Base-by-base conservation (phyloP, 192 early-diverging fungal genomes). In the Backusella tarrabulga region DNA sequence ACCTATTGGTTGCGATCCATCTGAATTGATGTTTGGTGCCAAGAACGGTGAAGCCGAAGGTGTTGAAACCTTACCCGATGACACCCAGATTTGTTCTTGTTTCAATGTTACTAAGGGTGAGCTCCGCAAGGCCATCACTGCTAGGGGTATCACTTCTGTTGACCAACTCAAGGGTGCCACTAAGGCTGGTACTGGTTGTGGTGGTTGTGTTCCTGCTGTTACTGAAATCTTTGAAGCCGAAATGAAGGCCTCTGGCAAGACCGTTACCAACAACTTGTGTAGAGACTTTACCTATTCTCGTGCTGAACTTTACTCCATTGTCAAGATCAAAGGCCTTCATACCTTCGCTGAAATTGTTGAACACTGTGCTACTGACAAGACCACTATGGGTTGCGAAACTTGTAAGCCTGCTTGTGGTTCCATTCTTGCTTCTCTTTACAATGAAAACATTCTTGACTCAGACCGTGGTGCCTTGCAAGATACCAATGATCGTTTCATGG, bases 41-140 rank as follows among this genome's bases (percentile, higher is more conserved):
- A 46, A 73, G 44, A 74, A 76, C 6, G 74, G 74, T 17, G 77
- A 85, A 71, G 83, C 66, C 6, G 80, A 81, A 63, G 87, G 83
- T 15, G 85, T 76, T n/a, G 74, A 80, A 11, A 87, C 91, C 35
- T 72, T 93, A n/a, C 85, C 87, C 40, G 90, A 93, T 60, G 91
- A 92, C 23, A 83, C 91, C 1, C 91, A 93, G 46, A 83, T 92
- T 42, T 92, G 91, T 77, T 93, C 91, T 35, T 92, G 91, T 76
- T 92, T 91, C 82, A 92, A 92, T 75, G 80, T 92, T 34, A 87
- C 87, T 50, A 92, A 92, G 77, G 88, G 85, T 29, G 80, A 88
- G 36, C 84, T 92, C 35, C 78, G 78, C 40, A 42, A 77, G n/a
- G 69, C 84, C n/a, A 73, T 92, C 88, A 15, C 89, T 88, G 60